Evolutionary conservation across 139 green algal genomes (phyloP).

Genomic region (Axilococcus clingmanii): DNA sequence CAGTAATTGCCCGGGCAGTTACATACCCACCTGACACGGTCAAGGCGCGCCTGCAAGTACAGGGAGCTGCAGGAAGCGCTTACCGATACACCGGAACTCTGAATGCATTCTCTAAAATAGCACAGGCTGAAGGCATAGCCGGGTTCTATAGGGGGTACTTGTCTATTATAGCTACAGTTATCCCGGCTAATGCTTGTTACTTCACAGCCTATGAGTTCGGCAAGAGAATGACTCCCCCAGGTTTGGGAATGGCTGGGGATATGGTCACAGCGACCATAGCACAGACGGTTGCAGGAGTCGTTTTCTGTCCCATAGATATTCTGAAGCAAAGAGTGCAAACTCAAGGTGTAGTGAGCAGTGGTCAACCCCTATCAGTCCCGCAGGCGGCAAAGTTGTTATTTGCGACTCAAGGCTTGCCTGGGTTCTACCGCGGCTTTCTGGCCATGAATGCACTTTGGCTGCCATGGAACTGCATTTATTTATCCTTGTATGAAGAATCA

Average conservation of each 20-base stretch:
- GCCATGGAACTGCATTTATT: constrained; percentile 73
- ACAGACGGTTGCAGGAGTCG: constrained; percentile 62
- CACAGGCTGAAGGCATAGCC: constrained; percentile 26
- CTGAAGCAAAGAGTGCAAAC: constrained; percentile 82
- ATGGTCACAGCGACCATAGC: constrained; percentile 50
- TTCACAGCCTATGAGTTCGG: constrained; percentile 58
- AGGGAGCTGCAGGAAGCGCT: constrained; percentile 13
- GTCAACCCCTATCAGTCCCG: not conserved
- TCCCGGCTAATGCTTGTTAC: constrained; percentile 65
- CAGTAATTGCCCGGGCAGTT: constrained; percentile 27
- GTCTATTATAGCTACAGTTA: constrained; percentile 39
- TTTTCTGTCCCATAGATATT: constrained; percentile 85
- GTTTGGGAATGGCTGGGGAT: constrained; percentile 40
- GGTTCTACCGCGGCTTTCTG: constrained; percentile 29
- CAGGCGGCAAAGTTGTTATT: constrained; percentile 15
- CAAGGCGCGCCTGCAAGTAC: constrained; percentile 61
- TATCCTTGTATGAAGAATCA: constrained; percentile 51
- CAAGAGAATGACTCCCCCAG: constrained; percentile 20
- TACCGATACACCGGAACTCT: constrained; percentile 3
- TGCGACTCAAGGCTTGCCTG: constrained; percentile 6
- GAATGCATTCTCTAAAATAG: constrained; percentile 10
- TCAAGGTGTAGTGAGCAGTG: constrained; percentile 10
- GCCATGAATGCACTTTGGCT: constrained; percentile 71
- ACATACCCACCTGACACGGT: constrained; percentile 66
- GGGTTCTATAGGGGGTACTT: constrained; percentile 68